These are phyloP conservation scores for Cupressus sempervirens DNA, from an alignment of 75 land plant genomes.

Conservation along the genomic window DNA sequence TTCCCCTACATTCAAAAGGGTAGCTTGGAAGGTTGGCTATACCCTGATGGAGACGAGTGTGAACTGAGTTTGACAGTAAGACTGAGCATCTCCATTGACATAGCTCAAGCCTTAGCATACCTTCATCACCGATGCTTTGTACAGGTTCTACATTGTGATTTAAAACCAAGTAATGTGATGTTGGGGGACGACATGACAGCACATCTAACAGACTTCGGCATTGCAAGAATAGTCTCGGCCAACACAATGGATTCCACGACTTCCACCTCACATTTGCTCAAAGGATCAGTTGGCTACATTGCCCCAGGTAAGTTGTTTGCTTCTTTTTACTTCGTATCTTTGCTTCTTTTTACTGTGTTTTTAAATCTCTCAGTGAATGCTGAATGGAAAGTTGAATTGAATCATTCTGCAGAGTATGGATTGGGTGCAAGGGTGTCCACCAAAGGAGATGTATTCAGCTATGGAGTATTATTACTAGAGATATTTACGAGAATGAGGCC, in stretches of 20 bases:
- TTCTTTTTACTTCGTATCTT: not conserved
- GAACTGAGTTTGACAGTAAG: conserved; percentile 26
- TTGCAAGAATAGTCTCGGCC: conserved; percentile 30
- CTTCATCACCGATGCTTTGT: conserved; percentile 49
- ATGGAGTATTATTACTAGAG: not conserved
- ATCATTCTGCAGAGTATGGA: conserved; percentile 2
- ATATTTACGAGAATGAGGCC: not conserved
- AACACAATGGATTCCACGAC: not conserved
- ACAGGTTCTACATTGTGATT: conserved; percentile 54
- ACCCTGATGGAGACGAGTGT: conserved; percentile 10
- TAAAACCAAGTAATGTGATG: conserved; percentile 59
- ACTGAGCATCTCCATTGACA: conserved; percentile 44
- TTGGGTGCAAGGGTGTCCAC: not conserved
- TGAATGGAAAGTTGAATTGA: not conserved
- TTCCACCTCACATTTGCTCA: conserved; percentile 9
- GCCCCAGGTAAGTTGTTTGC: conserved; percentile 26
- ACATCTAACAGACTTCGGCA: conserved; percentile 55
- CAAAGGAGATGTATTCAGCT: not conserved
- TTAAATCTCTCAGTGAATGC: not conserved
- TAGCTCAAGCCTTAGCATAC: conserved; percentile 53
- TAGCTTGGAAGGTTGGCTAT: conserved; percentile 38
- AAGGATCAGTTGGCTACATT: conserved; percentile 30
- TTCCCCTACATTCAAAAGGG: conserved; percentile 47
- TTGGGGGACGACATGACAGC: conserved; percentile 61
- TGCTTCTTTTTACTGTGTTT: not conserved